Base-by-base conservation (phyloP, 257 asterid genomes). In the Agastache rugosa region DNA sequence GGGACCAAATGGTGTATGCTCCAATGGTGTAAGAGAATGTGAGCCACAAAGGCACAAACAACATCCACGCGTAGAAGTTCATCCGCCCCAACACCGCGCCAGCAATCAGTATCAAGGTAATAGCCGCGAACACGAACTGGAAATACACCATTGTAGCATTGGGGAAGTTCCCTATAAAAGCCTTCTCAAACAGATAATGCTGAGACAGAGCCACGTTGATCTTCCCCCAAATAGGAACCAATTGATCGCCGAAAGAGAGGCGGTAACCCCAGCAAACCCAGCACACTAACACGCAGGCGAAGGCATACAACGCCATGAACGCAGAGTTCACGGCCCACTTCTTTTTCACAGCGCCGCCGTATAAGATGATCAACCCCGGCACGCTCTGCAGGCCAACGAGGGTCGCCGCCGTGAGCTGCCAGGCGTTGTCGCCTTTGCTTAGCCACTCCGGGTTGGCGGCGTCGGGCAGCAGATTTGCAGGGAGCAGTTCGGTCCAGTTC, bases 51-150 rank as follows among this genome's bases (percentile, higher is more conserved):
- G 64, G 41, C 9, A 58, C 64, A 11, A 58, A 58, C 39, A 58
- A 1, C 64, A 58, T 58, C 64, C 64, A 58, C 10, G 95, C 95
- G 45, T 82, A 79, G 45, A 89, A 87, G 58, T 85, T 89, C 95
- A 89, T 89, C 17, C 92, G 76, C 14, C 89, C 92, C 73, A 89
- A 63, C 23, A 89, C 27, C 0, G 95, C 92, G 2, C 95, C 95
- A 1, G 92, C 92, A 3, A 89, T 83, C 41, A 89, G 71, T 17
- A 89, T 83, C 87, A 89, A 53, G 6, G 92, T 89, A 12, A 89
- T 87, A 0, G 92, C 95, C 0, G 95, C 95, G 15, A 89, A 89
- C 51, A 85, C 92, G 54, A 85, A 89, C 79, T 89, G 92, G 76
- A 89, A 89, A 64, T 79, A 87, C 35, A 87, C 88, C 95, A 89